A percentile compares a stretch with the other conserved stretches of the same genome.
phyloP scores from a whole-genome alignment of 1,139 yeast species.

The Diutina ranongensis region DNA sequence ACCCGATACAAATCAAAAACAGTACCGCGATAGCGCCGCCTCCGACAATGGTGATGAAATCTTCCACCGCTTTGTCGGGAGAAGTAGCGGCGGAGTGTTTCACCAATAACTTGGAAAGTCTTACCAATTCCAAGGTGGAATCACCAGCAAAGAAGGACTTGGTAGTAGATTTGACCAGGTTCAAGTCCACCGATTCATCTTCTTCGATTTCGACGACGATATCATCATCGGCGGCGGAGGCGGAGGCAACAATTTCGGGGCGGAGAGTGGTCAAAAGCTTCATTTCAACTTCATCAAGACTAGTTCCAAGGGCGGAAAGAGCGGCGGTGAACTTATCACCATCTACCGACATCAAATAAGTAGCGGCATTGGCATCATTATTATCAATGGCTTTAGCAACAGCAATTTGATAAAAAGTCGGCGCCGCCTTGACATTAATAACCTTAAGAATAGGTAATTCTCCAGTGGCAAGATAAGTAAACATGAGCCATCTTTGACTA shows the following conservation, averaged over 20 bases:
- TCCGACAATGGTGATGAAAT: not conserved
- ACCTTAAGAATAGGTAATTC: not conserved
- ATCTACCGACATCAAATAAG: not conserved
- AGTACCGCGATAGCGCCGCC: constrained; percentile 22
- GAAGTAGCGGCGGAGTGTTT: not conserved
- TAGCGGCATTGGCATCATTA: not conserved
- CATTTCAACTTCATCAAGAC: constrained; percentile 1
- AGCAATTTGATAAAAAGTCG: not conserved
- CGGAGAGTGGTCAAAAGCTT: constrained; percentile 3
- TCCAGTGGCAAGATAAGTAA: not conserved
- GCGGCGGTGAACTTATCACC: not conserved
- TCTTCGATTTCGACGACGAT: not conserved
- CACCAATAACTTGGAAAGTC: not conserved
- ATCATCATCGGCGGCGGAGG: not conserved
- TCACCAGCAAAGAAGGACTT: not conserved
- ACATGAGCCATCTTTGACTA: constrained; percentile 3
- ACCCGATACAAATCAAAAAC: constrained; percentile 45
- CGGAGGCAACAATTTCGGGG: not conserved
- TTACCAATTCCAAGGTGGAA: not conserved
- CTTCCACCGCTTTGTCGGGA: not conserved
- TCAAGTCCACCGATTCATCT: not conserved
- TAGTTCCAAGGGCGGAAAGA: not conserved
- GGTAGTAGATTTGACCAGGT: not conserved
- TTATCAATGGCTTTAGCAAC: not conserved
- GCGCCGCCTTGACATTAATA: not conserved